phyloP scores from a whole-genome alignment of 148 eudicot species.

The Spergularia marina region DNA sequence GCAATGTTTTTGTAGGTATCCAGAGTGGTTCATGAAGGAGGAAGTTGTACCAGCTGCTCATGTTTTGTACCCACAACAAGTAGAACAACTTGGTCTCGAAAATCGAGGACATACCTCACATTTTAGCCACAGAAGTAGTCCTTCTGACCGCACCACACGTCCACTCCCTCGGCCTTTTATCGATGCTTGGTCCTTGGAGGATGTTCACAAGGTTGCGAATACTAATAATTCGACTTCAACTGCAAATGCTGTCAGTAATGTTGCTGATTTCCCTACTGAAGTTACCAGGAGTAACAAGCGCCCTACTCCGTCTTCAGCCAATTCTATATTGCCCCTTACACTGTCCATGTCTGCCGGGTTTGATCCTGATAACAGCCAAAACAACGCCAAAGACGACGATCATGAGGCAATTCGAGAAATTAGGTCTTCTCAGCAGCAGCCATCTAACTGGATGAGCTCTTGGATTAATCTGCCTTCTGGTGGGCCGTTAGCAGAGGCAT shows the following conservation, averaged over 20 bases:
- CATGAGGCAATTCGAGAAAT: not conserved
- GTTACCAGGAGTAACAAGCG: constrained; percentile 15
- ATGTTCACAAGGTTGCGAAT: constrained; percentile 26
- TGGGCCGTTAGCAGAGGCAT: constrained; percentile 79
- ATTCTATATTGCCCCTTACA: constrained; percentile 43
- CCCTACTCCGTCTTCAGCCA: constrained; percentile 27
- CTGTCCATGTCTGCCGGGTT: constrained; percentile 54
- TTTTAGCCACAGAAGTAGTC: not conserved
- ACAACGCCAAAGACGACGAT: not conserved
- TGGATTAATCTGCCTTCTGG: constrained; percentile 64
- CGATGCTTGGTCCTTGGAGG: constrained; percentile 65
- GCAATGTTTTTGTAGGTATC: constrained; percentile 34
- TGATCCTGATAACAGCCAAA: constrained; percentile 18
- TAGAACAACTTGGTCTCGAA: not conserved
- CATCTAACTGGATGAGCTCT: constrained; percentile 33
- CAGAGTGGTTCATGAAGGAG: constrained; percentile 63
- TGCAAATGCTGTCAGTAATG: not conserved
- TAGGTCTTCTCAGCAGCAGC: constrained; percentile 19
- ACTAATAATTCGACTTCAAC: constrained; percentile 13
- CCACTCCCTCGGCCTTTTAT: constrained; percentile 57
- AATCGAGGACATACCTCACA: not conserved
- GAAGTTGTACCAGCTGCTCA: constrained; percentile 34
- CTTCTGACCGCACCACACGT: constrained; percentile 7
- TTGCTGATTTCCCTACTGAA: not conserved
- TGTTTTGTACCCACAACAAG: constrained; percentile 35